Evolutionary conservation across 2,329 filamentous ascomycete genomes (phyloP).

Genomic region (Hymenoscyphus fraxineus): DNA sequence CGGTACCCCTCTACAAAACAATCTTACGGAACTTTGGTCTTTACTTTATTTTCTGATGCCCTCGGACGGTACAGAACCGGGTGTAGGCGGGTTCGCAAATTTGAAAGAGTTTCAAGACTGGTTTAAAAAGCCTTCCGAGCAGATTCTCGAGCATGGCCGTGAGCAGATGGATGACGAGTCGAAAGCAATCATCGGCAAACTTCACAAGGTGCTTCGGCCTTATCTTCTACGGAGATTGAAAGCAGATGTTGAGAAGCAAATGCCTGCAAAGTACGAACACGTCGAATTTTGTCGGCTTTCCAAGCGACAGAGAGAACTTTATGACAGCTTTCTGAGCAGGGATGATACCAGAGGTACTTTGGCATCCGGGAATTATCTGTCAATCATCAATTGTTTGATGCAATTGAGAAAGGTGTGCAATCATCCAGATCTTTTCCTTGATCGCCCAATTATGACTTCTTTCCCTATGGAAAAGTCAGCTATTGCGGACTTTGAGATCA

Average conservation of each 20-base stretch:
- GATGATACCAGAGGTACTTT: constrained; percentile 86
- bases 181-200: constrained; percentile 82
- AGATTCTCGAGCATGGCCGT: constrained; percentile 90
- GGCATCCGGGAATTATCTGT: constrained; percentile 90
- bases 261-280: constrained; percentile 97
- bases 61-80: constrained; percentile 67
- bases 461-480: constrained; percentile 86
- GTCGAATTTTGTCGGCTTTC: constrained; percentile 94
- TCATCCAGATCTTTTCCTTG: constrained; percentile 94
- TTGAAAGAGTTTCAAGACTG: constrained; percentile 95
- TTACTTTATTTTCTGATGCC: constrained; percentile 95
- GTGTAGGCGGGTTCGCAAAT: constrained; percentile 86
- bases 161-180: constrained; percentile 94
- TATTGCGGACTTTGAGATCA: constrained; percentile 67
- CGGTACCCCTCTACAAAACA: constrained; percentile 94
- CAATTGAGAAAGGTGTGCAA: constrained; percentile 97
- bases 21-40: constrained; percentile 94
- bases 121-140: constrained; percentile 91
- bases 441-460: constrained; percentile 92
- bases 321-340: constrained; percentile 91
- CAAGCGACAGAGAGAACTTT: constrained; percentile 90
- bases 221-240: constrained; percentile 90
- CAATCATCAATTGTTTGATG: constrained; percentile 98
- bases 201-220: constrained; percentile 89
- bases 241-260: constrained; percentile 96